Evolutionary conservation across 768 basidiomycete species (phyloP), one percentile per base, ranked within the genome.

Genomic region (Collybia sp.): DNA sequence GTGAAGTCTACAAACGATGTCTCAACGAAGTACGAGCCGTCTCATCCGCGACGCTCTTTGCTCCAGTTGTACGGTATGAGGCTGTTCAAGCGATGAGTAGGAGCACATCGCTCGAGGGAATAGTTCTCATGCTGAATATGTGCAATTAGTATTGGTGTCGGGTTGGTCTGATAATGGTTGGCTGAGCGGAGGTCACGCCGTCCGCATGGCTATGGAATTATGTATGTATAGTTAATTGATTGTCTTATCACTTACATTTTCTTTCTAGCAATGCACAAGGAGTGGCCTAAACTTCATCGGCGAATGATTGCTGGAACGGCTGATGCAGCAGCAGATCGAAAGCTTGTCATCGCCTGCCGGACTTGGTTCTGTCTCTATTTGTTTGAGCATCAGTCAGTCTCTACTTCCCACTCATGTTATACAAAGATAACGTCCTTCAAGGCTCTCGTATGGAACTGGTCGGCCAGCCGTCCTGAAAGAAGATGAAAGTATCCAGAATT

Each of bases 131-230:
- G n/a, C 6, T 45, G 30, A 12, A 46, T 10, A n/a, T 10, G 10
- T 10, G 13, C 17, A 18, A 37, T 40, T 47, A 93, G 90, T 94
- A 47, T 73, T 96, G 42, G 83, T 95, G 15, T 88, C 93, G 31
- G 92, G 93, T 5, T 97, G 92, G 87, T 93, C 90, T 13, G 91
- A 94, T 54, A 91, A 91, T 56, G 91, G 91, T n/a, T 94, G 93
- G 93, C 63, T 96, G 31, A 92, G 87, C 53, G 89, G 91, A 9
- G 93, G 90, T 9, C 94, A 96, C 66, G 94, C 94, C n/a, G 92
- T 96, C 8, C 79, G 93, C 42, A 93, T 97, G 90, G 93, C 91
- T 34, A 83, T 96, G 75, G 94, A 97, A 59, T 71, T 94, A 43
- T 92, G 90, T 89, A 59, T 61, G 82, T 37, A 37, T 37, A n/a